A percentile compares a stretch with the other conserved stretches of the same genome.
Conservation (phyloP, 116 monocot genomes). For the Iris pallida region DNA sequence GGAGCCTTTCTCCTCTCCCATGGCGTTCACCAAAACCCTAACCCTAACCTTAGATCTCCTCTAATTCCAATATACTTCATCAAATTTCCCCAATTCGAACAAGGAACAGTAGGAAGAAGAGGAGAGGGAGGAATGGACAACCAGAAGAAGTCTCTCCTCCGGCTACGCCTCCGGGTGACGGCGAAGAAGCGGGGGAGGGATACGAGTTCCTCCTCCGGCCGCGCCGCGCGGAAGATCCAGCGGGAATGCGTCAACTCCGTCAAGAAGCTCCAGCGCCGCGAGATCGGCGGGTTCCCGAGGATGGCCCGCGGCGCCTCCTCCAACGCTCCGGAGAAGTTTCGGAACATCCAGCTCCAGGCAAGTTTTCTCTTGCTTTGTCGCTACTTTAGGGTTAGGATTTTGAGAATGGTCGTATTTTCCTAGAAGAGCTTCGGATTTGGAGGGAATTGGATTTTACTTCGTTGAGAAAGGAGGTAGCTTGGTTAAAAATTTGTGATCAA, state of each 20-base stretch:
- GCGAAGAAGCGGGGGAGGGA: constrained; percentile 32
- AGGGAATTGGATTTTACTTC: too few species aligned
- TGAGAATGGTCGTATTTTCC: neutral
- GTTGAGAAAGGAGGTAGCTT: too few species aligned
- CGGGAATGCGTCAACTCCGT: constrained; percentile 30
- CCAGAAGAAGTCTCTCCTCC: constrained; percentile 1
- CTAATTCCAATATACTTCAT: neutral
- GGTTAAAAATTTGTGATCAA: too few species aligned
- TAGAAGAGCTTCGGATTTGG: too few species aligned
- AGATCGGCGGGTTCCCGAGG: constrained; percentile 39
- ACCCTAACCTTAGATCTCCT: constrained; percentile 5
- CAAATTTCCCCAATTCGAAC: neutral
- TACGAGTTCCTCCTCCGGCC: neutral
- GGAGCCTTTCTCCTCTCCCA: too few species aligned
- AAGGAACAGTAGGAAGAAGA: neutral
- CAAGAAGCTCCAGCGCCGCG: constrained; percentile 46
- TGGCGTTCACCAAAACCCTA: constrained; percentile 4
- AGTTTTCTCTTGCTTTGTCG: neutral
- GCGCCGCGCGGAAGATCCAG: constrained; percentile 12
- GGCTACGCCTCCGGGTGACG: constrained; percentile 36
- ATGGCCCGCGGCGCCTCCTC: constrained; percentile 34
- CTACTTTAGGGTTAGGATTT: neutral
- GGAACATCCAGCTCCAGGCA: constrained; percentile 54
- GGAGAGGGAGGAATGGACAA: neutral
- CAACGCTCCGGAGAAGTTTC: constrained; percentile 39